phyloP scores from a whole-genome alignment of 305 asterid genomes.

The Euphrasia arctica region DNA sequence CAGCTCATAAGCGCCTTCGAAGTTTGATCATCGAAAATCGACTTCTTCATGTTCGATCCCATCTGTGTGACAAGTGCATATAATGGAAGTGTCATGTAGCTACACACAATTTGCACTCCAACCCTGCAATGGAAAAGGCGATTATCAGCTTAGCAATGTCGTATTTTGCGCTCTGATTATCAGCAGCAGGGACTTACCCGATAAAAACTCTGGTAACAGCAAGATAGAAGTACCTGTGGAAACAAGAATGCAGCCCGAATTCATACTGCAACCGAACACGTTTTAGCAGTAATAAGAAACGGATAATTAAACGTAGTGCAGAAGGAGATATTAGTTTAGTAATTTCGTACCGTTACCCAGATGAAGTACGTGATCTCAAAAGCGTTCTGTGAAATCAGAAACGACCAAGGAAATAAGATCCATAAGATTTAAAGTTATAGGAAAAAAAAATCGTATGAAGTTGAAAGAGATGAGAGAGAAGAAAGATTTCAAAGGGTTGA shows the following conservation, averaged over 20 bases:
- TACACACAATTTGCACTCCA: constrained; percentile 57
- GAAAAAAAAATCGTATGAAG: too few species aligned
- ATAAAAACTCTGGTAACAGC: constrained; percentile 57
- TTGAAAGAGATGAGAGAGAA: too few species aligned
- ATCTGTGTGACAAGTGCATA: constrained; percentile 89
- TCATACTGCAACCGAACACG: constrained; percentile 61
- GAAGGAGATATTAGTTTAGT: background rate
- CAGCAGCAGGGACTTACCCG: constrained; percentile 46
- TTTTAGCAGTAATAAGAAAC: background rate
- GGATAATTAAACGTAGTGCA: background rate
- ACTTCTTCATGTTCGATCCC: constrained; percentile 80
- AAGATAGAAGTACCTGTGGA: constrained; percentile 49
- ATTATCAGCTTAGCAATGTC: too few species aligned
- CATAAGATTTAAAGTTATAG: background rate
- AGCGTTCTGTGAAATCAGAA: constrained; percentile 59
- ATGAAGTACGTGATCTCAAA: constrained; percentile 91
- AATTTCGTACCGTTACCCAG: constrained; percentile 69
- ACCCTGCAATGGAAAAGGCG: constrained; percentile 34
- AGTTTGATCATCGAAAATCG: constrained; percentile 77
- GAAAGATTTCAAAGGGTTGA: constrained; percentile 13
- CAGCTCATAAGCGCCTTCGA: constrained; percentile 68
- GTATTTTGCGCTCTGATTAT: background rate
- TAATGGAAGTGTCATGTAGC: constrained; percentile 80
- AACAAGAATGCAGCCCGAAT: constrained; percentile 83
- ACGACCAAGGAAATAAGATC: background rate